These are phyloP conservation scores for Paramyrothecium roridum DNA, from an alignment of 2,329 filamentous ascomycete genomes.

Conservation along the genomic window DNA sequence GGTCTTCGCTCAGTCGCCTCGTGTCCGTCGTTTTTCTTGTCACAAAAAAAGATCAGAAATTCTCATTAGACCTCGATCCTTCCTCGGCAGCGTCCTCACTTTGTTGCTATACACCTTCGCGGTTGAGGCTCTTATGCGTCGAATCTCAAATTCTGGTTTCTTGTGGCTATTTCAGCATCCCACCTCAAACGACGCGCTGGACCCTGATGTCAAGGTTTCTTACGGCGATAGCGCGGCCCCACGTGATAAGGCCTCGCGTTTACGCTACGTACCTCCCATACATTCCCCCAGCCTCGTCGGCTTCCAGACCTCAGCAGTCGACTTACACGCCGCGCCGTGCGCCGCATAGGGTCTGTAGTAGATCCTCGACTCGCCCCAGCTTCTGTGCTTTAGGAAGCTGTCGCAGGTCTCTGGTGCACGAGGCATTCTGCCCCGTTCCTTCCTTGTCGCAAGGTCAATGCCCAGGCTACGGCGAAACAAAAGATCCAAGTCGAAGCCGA, in stretches of 20 bases:
- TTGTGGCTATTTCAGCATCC: neutral
- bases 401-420: slow-evolving; percentile 9
- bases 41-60: no score
- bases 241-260: neutral
- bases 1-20: no score
- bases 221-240: neutral
- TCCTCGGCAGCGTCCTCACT: no score
- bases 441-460: slow-evolving; percentile 23
- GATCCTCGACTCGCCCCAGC: slow-evolving; percentile 8
- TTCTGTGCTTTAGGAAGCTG: neutral
- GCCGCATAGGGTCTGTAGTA: slow-evolving; percentile 21
- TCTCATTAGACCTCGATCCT: no score
- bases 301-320: slow-evolving; percentile 21
- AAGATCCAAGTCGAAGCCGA: slow-evolving; percentile 13
- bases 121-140: no score
- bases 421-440: slow-evolving; percentile 7
- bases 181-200: neutral
- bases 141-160: no score
- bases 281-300: slow-evolving; percentile 17
- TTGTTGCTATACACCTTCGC: no score
- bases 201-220: neutral
- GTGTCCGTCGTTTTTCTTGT: no score
- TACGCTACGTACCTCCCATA: slow-evolving; percentile 5
- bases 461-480: slow-evolving; percentile 21
- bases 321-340: slow-evolving; percentile 28